A percentile compares a stretch with the other conserved stretches of the same genome.
phyloP scores from a whole-genome alignment of 1,139 yeast species.

The Meyerozyma sp. region DNA sequence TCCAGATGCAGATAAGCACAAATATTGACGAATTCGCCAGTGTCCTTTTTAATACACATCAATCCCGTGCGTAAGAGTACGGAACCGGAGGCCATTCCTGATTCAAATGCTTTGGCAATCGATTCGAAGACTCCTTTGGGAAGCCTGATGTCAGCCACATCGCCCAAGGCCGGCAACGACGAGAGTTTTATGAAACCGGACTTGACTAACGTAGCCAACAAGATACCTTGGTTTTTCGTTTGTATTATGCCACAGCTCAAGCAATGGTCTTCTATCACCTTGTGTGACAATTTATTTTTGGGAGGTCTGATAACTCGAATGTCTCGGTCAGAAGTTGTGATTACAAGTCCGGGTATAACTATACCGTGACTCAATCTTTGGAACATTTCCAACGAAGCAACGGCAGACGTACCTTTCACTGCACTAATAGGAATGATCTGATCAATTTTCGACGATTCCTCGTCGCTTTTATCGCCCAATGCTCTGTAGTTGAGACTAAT shows the following conservation, averaged over 20 bases:
- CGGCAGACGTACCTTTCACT: conserved; percentile 54
- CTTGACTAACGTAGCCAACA: conserved; percentile 30
- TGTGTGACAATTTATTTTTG: conserved; percentile 57
- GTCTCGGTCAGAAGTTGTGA: conserved; percentile 57
- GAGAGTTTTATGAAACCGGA: conserved; percentile 37
- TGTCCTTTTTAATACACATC: conserved; percentile 53
- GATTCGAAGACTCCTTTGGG: conserved; percentile 27
- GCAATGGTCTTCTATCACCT: conserved; percentile 58
- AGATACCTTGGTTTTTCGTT: conserved; percentile 26
- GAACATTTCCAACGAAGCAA: conserved; percentile 59
- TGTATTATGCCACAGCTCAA: conserved; percentile 39
- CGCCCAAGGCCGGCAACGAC: conserved; percentile 35
- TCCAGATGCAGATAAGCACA: conserved; percentile 28
- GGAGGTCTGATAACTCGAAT: conserved; percentile 61
- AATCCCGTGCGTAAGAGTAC: conserved; percentile 67
- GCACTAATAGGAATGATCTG: conserved; percentile 57
- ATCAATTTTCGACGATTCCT: conserved; percentile 47
- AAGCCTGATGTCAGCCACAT: conserved; percentile 31
- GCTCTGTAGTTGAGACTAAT: conserved; percentile 34
- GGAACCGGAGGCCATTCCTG: conserved; percentile 21
- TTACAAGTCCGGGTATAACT: conserved; percentile 55
- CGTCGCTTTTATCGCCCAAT: conserved; percentile 23
- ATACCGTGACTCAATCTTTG: conserved; percentile 59
- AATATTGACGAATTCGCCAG: conserved; percentile 45
- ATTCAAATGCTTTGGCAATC: conserved; percentile 18